A percentile compares a stretch with the other conserved stretches of the same genome.
Evolutionary conservation across 2,329 filamentous ascomycete genomes (phyloP).

Genomic region (Aspergillus sp.): DNA sequence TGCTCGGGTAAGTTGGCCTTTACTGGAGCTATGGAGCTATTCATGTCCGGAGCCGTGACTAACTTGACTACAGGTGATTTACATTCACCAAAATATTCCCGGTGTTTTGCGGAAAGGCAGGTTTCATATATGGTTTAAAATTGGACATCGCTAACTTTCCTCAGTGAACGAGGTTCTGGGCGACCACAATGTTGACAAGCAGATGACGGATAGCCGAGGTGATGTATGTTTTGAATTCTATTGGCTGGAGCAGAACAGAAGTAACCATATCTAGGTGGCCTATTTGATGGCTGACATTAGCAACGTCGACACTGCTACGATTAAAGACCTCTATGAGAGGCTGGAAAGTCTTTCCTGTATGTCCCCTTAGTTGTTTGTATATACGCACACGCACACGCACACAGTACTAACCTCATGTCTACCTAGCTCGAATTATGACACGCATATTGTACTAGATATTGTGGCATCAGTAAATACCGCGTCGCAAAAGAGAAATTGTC

Average conservation of each 20-base stretch:
- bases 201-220: slow-evolving; percentile 92
- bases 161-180: slow-evolving; percentile 89
- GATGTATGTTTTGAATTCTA: slow-evolving; percentile 55
- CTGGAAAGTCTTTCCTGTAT: slow-evolving; percentile 77
- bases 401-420: slow-evolving; percentile 7
- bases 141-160: slow-evolving; percentile 11
- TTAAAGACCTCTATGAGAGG: slow-evolving; percentile 79
- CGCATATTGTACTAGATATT: slow-evolving; percentile 36
- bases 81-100: slow-evolving; percentile 93
- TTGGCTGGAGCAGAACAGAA: background rate
- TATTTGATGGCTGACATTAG: slow-evolving; percentile 98
- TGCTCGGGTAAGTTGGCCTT: slow-evolving; percentile 59
- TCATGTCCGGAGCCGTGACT: too few species aligned
- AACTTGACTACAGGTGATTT: slow-evolving; percentile 61
- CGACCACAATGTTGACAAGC: slow-evolving; percentile 97
- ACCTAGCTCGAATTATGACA: slow-evolving; percentile 42
- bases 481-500: too few species aligned
- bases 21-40: background rate
- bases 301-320: slow-evolving; percentile 71
- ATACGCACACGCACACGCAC: background rate
- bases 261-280: slow-evolving; percentile 55
- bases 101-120: slow-evolving; percentile 82
- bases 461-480: too few species aligned
- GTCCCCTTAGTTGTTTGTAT: slow-evolving; percentile 25
- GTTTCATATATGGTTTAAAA: slow-evolving; percentile 2